Percentiles rank a stretch among this genome's conserved stretches.
phyloP scores from a whole-genome alignment of 768 basidiomycete genomes.

The Kwoniella dejecticola region DNA sequence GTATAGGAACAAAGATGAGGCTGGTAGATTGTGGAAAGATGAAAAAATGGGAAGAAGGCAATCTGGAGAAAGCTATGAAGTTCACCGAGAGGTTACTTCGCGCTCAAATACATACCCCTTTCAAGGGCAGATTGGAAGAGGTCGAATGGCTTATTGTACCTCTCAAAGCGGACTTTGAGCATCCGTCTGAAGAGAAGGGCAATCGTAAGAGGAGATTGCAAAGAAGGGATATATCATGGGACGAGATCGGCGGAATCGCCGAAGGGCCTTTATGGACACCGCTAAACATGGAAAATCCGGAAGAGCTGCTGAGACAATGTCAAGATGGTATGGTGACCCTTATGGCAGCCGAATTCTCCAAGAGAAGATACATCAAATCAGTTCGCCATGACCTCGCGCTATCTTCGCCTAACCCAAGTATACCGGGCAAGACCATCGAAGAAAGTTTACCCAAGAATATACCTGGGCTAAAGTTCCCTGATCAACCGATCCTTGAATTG shows the following conservation, averaged over 20 bases:
- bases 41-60: constrained; percentile 24
- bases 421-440: constrained; percentile 13
- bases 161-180: constrained; percentile 12
- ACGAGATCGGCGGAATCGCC: constrained; percentile 22
- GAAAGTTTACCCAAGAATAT: neutral
- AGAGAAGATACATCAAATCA: constrained; percentile 21
- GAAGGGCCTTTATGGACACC: constrained; percentile 21
- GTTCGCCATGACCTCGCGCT: constrained; percentile 29
- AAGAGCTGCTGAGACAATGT: constrained; percentile 9
- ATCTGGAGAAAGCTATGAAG: constrained; percentile 14
- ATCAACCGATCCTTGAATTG: constrained; percentile 29
- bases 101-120: constrained; percentile 24
- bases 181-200: neutral
- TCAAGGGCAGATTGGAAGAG: constrained; percentile 6
- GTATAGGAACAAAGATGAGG: constrained; percentile 5
- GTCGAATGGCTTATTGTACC: constrained; percentile 37
- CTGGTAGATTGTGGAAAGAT: constrained; percentile 22
- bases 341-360: constrained; percentile 26
- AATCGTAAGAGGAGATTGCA: constrained; percentile 7
- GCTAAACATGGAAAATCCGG: constrained; percentile 9
- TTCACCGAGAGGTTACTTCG: constrained; percentile 34
- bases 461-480: neutral
- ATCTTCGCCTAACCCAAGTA: constrained; percentile 24
- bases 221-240: constrained; percentile 36
- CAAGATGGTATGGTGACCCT: constrained; percentile 17